Evolutionary conservation across 495 filamentous ascomycete genomes (phyloP).

Genomic region (Penicillium roqueforti): DNA sequence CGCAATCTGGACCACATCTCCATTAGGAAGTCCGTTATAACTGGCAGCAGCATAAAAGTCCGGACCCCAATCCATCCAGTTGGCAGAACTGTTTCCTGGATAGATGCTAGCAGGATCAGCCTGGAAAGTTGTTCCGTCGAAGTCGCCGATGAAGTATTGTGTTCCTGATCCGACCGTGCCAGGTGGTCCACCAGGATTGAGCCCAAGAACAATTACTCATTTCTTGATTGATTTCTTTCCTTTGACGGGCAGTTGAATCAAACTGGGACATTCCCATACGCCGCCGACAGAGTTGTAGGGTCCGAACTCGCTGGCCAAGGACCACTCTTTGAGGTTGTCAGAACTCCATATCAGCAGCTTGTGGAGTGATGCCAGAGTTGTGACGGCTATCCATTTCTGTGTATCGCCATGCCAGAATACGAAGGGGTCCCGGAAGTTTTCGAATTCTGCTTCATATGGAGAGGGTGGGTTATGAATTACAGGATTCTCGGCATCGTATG

Average conservation of each 20-base stretch:
- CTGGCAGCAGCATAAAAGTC: conserved; percentile 2
- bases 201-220: conserved; percentile 47
- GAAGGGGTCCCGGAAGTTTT: conserved; percentile 56
- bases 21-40: conserved; percentile 7
- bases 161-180: conserved; percentile 42
- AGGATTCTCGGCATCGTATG: conserved; percentile 47
- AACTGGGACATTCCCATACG: conserved; percentile 56
- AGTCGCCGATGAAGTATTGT: conserved; percentile 36
- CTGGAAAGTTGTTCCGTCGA: conserved; percentile 34
- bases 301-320: conserved; percentile 50
- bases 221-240: conserved; percentile 25
- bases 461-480: conserved; percentile 43
- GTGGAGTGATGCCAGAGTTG: conserved; percentile 47
- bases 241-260: conserved; percentile 36
- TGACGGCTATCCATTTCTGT: conserved; percentile 47
- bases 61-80: conserved; percentile 5
- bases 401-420: conserved; percentile 48
- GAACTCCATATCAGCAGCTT: conserved; percentile 52
- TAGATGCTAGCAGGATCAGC: conserved; percentile 20
- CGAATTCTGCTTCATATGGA: conserved; percentile 25
- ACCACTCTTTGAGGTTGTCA: conserved; percentile 50
- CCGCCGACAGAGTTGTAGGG: conserved; percentile 49
- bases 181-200: conserved; percentile 55
- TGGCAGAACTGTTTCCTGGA: not conserved
- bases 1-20: conserved; percentile 42